Evolutionary conservation across 225 moss, liverwort and hornwort species (phyloP).

Genomic region (Neckera pumila): DNA sequence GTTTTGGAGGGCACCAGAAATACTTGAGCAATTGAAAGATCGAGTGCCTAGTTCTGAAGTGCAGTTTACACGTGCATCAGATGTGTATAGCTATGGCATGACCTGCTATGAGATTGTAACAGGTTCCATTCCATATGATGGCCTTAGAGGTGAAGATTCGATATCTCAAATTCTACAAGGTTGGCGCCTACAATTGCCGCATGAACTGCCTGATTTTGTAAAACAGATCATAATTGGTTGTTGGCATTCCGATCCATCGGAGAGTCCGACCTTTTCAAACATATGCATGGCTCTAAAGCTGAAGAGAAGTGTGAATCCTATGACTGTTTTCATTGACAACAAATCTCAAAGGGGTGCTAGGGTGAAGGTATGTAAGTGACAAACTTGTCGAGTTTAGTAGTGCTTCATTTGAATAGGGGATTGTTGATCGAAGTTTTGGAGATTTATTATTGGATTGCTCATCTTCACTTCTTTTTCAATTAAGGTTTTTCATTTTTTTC

Average conservation of each 20-base stretch:
- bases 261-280: no score
- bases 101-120: not conserved
- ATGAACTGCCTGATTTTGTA: not conserved
- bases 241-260: no score
- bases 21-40: no score
- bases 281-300: not conserved
- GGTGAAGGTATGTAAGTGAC: conserved; percentile 5
- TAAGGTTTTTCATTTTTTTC: no score
- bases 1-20: not conserved
- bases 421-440: no score
- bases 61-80: not conserved
- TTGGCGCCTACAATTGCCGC: not conserved
- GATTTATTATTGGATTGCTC: accelerated
- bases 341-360: not conserved
- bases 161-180: not conserved
- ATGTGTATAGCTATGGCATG: not conserved
- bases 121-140: not conserved
- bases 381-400: no score
- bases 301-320: not conserved
- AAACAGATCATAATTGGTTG: no score
- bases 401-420: not conserved
- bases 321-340: conserved; percentile 1
- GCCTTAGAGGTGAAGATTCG: not conserved
- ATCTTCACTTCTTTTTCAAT: not conserved
- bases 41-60: not conserved